Evolutionary conservation across 805 yeast species (phyloP).

Genomic region (Pichia sporocuriosa): DNA sequence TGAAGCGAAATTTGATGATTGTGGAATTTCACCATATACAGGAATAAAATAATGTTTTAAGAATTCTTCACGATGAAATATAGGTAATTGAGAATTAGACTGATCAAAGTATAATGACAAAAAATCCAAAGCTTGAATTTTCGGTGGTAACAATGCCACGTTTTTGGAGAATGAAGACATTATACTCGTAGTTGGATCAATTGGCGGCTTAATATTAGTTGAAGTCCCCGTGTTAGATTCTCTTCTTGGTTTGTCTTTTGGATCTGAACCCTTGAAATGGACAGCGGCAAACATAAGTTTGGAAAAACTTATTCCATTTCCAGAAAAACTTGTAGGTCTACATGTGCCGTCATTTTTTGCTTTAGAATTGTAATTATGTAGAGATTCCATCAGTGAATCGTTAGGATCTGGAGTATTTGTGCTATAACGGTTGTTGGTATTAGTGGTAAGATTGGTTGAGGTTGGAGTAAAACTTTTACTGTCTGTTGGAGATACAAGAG

Average conservation of each 20-base stretch:
- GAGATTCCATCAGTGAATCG: background rate
- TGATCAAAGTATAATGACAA: slow-evolving; percentile 65
- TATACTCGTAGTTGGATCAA: slow-evolving; percentile 10
- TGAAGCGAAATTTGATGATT: slow-evolving; percentile 50
- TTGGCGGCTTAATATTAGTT: slow-evolving; percentile 1
- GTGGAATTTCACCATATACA: slow-evolving; percentile 63
- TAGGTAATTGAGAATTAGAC: slow-evolving; percentile 77
- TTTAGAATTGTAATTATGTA: slow-evolving; percentile 1
- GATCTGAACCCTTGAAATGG: slow-evolving; percentile 35
- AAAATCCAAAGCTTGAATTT: slow-evolving; percentile 59
- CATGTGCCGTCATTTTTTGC: slow-evolving; percentile 21
- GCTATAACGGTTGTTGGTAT: background rate
- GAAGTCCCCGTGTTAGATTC: background rate
- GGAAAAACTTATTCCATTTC: slow-evolving; percentile 68
- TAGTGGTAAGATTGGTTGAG: background rate
- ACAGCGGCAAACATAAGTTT: slow-evolving; percentile 73
- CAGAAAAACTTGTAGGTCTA: slow-evolving; percentile 35
- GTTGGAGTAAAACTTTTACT: too few species aligned
- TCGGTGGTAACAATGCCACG: slow-evolving; percentile 59
- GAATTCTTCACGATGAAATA: slow-evolving; percentile 76
- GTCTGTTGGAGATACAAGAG: too few species aligned
- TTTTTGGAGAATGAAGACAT: slow-evolving; percentile 7
- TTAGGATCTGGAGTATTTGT: background rate
- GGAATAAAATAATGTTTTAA: slow-evolving; percentile 64
- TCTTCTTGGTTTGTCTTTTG: background rate